These are phyloP conservation scores for Periglandula ipomoeae DNA, from an alignment of 2,329 filamentous ascomycete species.

Conservation along the genomic window DNA sequence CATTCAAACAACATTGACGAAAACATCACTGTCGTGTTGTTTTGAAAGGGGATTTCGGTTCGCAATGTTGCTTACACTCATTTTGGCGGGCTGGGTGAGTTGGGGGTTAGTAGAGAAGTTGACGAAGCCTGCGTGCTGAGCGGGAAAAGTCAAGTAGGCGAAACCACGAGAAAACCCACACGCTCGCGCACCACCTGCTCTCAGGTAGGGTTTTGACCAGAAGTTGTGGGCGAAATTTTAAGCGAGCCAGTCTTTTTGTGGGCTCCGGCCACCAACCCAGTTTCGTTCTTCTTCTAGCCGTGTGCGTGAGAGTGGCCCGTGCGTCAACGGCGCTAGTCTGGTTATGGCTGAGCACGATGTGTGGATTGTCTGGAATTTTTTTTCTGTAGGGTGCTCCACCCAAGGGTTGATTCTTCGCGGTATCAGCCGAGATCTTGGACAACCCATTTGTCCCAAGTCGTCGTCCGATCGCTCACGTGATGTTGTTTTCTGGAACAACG, in stretches of 20 bases:
- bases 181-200: not conserved
- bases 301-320: constrained; percentile 14
- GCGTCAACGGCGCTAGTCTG: constrained; percentile 9
- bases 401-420: constrained; percentile 10
- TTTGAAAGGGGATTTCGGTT: no score
- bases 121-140: constrained; percentile 22
- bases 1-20: not conserved
- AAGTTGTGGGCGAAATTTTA: constrained; percentile 31
- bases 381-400: not conserved
- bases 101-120: constrained; percentile 29
- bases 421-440: not conserved
- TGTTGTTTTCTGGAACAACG: not conserved
- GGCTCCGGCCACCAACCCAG: not conserved
- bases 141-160: constrained; percentile 16
- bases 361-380: constrained; percentile 6
- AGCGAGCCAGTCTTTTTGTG: constrained; percentile 20
- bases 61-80: constrained; percentile 28
- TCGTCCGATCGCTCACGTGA: not conserved
- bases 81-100: constrained; percentile 28
- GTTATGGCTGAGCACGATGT: no score
- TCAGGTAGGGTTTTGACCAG: constrained; percentile 9
- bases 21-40: not conserved
- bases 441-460: not conserved
- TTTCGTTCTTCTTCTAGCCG: not conserved
- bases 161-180: not conserved